phyloP scores from a whole-genome alignment of 2,329 filamentous ascomycete genomes.

The Pseudocercospora fijiensis region DNA sequence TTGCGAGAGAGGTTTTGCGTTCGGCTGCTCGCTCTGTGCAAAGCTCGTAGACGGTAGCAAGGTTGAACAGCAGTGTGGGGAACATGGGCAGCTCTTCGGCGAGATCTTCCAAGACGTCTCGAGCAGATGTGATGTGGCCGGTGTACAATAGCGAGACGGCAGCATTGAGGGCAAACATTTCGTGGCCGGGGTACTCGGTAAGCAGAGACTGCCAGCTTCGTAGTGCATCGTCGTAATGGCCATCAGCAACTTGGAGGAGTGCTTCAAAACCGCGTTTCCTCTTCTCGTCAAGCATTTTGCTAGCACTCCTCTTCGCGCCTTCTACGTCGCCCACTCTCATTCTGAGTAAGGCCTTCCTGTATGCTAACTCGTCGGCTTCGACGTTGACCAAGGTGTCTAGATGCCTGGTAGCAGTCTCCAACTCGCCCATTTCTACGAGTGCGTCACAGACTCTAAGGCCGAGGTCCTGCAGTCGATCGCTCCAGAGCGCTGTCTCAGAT shows the following conservation, averaged over 20 bases:
- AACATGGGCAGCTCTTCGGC: slow-evolving; percentile 66
- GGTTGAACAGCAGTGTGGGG: slow-evolving; percentile 80
- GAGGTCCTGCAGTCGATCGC: slow-evolving; percentile 68
- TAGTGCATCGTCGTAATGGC: slow-evolving; percentile 65
- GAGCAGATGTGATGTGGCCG: slow-evolving; percentile 71
- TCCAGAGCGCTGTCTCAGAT: slow-evolving; percentile 66
- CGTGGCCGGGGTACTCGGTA: slow-evolving; percentile 53
- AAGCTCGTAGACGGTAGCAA: slow-evolving; percentile 88
- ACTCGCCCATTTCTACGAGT: slow-evolving; percentile 81
- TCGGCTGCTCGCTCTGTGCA: slow-evolving; percentile 73
- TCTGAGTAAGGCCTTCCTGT: slow-evolving; percentile 63
- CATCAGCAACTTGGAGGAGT: slow-evolving; percentile 75
- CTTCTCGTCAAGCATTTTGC: slow-evolving; percentile 25
- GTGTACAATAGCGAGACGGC: slow-evolving; percentile 83
- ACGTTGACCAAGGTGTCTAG: slow-evolving; percentile 58
- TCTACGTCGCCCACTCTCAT: slow-evolving; percentile 75
- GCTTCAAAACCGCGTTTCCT: slow-evolving; percentile 57
- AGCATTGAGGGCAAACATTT: slow-evolving; percentile 76
- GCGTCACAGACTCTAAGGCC: slow-evolving; percentile 65
- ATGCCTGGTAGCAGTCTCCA: slow-evolving; percentile 74
- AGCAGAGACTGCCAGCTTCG: slow-evolving; percentile 59
- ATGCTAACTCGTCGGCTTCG: slow-evolving; percentile 45
- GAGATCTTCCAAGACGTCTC: slow-evolving; percentile 64
- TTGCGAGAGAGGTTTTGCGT: slow-evolving; percentile 67
- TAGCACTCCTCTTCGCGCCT: slow-evolving; percentile 28